Evolutionary conservation across 768 basidiomycete genomes (phyloP), one percentile per base, ranked within the genome.

Genomic region (Pholiota microspora): DNA sequence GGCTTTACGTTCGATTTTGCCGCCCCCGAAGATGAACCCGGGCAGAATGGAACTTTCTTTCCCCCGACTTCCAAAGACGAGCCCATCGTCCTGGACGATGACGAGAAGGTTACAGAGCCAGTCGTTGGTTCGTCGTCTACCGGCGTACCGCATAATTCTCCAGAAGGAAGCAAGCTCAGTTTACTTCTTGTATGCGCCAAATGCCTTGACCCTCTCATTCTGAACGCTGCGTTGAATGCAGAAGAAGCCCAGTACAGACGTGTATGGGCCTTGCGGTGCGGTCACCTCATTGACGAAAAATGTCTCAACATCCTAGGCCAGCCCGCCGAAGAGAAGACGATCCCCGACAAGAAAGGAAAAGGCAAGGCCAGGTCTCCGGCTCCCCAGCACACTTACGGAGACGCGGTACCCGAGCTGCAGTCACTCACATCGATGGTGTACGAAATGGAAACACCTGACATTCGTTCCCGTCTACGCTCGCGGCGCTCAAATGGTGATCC

Each of bases 261-360:
- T 38, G 69, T 92, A 7, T 92, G 88, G 89, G 83, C 79, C 1
- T 69, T 92, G 56, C 74, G 86, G 35, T 92, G 89, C 49, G 89
- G 89, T 0, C 90, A 92, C 64, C 67, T 92, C 61, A 75, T 92
- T 0, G 89, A 92, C 59, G 90, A 88, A 46, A 88, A 86, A 66
- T 92, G 89, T 59, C 68, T 86, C 1, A 77, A 77, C 56, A 73
- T 77, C 58, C 59, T 92, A 46, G 83, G 85, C 64, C 68, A 72
- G 31, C 86, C 82, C 2, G n/a, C n/a, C 46, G 34, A 28, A 59
- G 62, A 12, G 52, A 47, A 40, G 57, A 58, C 23, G 52, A 53
- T 13, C 48, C n/a, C 49, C 25, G 59, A 71, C 46, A 69, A 65
- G n/a, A 83, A 82, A 58, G 81, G 79, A 21, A 83, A 78, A 62